Conservation (phyloP, 805 yeast species). For the Isabelozyma rhagii region DNA sequence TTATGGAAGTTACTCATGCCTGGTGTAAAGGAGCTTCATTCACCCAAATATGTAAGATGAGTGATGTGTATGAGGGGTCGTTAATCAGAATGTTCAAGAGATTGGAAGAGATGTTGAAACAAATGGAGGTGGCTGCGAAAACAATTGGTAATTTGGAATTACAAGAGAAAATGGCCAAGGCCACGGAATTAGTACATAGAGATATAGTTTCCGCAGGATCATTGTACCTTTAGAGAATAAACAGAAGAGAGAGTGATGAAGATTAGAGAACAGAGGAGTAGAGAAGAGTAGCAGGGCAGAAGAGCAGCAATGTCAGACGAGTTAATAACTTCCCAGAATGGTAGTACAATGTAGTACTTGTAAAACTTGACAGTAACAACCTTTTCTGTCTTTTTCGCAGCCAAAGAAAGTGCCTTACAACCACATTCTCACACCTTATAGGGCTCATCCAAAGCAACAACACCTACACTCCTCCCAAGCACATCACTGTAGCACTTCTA, state of each 20-base stretch:
- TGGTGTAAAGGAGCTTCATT: slow-evolving; percentile 98
- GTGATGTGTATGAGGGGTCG: slow-evolving; percentile 97
- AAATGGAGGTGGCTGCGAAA: slow-evolving; percentile 86
- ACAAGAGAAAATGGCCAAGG: slow-evolving; percentile 84
- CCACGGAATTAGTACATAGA: slow-evolving; percentile 83
- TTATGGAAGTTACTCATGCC: slow-evolving; percentile 94
- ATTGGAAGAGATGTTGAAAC: slow-evolving; percentile 88
- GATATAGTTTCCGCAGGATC: slow-evolving; percentile 97
- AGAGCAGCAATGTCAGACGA: too few relatives aligned
- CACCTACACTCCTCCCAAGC: too few relatives aligned
- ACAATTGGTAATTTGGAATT: slow-evolving; percentile 89
- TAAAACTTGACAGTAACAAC: too few relatives aligned
- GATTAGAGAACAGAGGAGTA: too few relatives aligned
- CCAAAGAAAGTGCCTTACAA: too few relatives aligned
- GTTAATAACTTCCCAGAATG: too few relatives aligned
- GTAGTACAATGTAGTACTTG: too few relatives aligned
- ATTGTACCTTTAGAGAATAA: slow-evolving; percentile 53
- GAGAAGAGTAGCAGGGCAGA: too few relatives aligned
- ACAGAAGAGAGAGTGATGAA: neutral
- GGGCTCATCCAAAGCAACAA: too few relatives aligned
- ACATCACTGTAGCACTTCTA: too few relatives aligned
- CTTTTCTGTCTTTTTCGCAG: too few relatives aligned
- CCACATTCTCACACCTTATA: too few relatives aligned
- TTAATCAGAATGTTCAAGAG: slow-evolving; percentile 92
- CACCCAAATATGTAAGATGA: slow-evolving; percentile 97